A percentile compares a stretch with the other conserved stretches of the same genome.
These are phyloP conservation scores for Fulvia fulva DNA, from an alignment of 2,329 filamentous ascomycete genomes.

Conservation along the genomic window DNA sequence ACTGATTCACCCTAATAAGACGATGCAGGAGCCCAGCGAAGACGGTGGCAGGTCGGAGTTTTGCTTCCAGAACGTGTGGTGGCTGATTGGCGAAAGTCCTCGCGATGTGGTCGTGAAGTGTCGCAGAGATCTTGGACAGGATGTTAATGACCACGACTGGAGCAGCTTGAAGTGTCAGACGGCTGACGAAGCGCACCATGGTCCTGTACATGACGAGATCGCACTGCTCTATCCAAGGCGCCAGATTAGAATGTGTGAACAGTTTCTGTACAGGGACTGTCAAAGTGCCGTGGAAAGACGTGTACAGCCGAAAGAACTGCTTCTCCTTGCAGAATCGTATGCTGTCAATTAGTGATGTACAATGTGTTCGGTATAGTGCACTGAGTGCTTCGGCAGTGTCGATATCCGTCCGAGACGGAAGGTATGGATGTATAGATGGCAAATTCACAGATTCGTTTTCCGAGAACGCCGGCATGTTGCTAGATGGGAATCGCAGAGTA, in stretches of 20 bases:
- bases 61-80: constrained; percentile 77
- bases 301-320: constrained; percentile 91
- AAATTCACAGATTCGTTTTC: constrained; percentile 70
- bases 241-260: constrained; percentile 73
- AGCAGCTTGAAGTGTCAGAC: constrained; percentile 85
- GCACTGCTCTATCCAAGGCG: constrained; percentile 91
- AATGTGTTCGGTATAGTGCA: constrained; percentile 89
- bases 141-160: constrained; percentile 84
- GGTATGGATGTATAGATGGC: constrained; percentile 79
- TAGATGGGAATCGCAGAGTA: constrained; percentile 60
- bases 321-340: constrained; percentile 96
- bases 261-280: constrained; percentile 96
- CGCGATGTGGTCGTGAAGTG: constrained; percentile 74
- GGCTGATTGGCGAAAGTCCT: constrained; percentile 84
- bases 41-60: constrained; percentile 80
- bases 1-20: constrained; percentile 84
- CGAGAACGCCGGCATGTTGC: constrained; percentile 53
- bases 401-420: constrained; percentile 75
- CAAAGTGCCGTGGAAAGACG: constrained; percentile 90
- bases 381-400: constrained; percentile 82
- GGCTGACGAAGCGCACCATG: constrained; percentile 87
- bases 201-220: constrained; percentile 95
- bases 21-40: constrained; percentile 85
- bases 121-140: constrained; percentile 78
- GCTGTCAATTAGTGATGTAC: constrained; percentile 90